These are phyloP conservation scores for Salix viminalis DNA, from an alignment of 345 rosid genomes.

Conservation along the genomic window DNA sequence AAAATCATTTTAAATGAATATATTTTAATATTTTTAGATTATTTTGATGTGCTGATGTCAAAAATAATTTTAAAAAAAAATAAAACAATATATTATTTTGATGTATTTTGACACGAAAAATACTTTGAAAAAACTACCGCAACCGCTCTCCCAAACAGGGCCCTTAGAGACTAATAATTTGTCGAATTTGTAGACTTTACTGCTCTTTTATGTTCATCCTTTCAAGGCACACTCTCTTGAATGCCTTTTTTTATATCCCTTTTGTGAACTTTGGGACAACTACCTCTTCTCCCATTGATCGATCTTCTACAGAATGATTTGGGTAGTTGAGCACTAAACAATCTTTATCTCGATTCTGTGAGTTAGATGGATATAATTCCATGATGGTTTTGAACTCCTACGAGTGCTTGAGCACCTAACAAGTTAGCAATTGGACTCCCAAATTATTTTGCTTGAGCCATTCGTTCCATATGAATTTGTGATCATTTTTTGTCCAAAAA, in stretches of 20 bases:
- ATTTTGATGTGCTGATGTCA: too few species aligned
- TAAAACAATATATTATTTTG: too few species aligned
- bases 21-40: too few species aligned
- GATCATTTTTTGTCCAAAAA: too few species aligned
- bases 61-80: too few species aligned
- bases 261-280: neutral
- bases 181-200: neutral
- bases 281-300: neutral
- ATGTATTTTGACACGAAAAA: too few species aligned
- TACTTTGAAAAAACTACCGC: too few species aligned
- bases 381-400: neutral
- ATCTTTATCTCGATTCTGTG: neutral
- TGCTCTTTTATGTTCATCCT: neutral
- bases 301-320: neutral
- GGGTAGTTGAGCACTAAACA: neutral
- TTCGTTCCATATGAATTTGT: too few species aligned
- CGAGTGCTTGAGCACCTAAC: neutral
- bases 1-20: too few species aligned
- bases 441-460: neutral
- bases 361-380: neutral
- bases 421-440: too few species aligned
- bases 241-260: too few species aligned
- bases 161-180: neutral
- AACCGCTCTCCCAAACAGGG: too few species aligned
- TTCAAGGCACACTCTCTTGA: neutral